phyloP scores from a whole-genome alignment of 164 flowering plant genomes.

The Santalum album region DNA sequence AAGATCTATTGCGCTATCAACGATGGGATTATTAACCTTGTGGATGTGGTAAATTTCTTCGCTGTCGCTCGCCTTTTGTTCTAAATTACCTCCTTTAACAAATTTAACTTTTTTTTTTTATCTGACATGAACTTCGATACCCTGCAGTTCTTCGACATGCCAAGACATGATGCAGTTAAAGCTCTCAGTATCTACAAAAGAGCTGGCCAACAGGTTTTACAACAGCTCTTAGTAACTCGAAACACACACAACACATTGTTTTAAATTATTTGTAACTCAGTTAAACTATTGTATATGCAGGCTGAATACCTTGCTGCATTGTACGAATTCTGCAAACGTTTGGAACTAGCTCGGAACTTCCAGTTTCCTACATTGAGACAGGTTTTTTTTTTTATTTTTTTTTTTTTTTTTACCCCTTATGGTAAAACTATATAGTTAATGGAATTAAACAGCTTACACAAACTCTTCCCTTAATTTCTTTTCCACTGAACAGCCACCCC shows the following conservation, averaged over 20 bases:
- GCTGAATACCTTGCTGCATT: constrained; percentile 88
- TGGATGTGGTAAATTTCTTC: constrained; percentile 66
- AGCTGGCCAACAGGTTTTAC: constrained; percentile 93
- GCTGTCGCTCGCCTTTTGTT: not conserved
- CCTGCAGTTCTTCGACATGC: constrained; percentile 88
- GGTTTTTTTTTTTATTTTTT: constrained; percentile 52
- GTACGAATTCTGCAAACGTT: constrained; percentile 86
- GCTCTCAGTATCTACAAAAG: constrained; percentile 81
- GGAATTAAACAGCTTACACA: not conserved
- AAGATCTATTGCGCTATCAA: constrained; percentile 95
- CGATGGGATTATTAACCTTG: constrained; percentile 96
- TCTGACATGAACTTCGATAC: no score
- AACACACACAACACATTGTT: no score
- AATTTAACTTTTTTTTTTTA: no score
- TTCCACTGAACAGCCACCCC: constrained; percentile 72
- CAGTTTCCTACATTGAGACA: constrained; percentile 91
- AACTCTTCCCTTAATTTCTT: constrained; percentile 1
- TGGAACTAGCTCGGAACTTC: constrained; percentile 89
- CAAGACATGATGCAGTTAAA: constrained; percentile 89
- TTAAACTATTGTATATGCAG: no score
- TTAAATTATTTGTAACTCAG: no score
- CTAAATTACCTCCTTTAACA: not conserved
- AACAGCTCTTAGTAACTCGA: no score
- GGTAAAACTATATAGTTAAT: no score
- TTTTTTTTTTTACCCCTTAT: no score